phyloP scores from a whole-genome alignment of 305 asterid species.

The Andrographis paniculata region DNA sequence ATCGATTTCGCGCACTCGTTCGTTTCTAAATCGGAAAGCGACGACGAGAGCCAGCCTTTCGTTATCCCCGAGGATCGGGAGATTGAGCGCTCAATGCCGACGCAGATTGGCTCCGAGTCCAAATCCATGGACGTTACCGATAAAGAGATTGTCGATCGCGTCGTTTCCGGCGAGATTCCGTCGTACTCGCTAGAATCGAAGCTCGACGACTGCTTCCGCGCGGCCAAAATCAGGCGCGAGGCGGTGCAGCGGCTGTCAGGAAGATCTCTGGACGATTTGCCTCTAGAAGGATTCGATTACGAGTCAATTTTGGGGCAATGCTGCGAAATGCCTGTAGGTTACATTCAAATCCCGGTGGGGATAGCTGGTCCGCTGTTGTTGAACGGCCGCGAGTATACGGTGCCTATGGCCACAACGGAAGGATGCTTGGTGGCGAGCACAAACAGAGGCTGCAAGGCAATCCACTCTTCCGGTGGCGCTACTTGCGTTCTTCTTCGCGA shows the following conservation, averaged over 20 bases:
- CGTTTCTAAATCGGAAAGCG: constrained; percentile 6
- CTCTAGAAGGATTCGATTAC: neutral
- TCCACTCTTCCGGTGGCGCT: neutral
- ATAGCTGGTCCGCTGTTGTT: neutral
- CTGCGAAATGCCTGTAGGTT: neutral
- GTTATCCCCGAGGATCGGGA: neutral
- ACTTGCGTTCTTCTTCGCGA: neutral
- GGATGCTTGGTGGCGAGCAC: constrained; percentile 1
- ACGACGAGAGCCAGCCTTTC: constrained; percentile 5
- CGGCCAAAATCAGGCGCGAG: neutral
- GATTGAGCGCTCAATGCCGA: neutral
- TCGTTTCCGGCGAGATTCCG: neutral
- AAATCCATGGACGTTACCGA: neutral
- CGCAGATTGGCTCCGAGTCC: neutral
- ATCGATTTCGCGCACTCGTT: constrained; percentile 11
- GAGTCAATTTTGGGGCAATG: neutral
- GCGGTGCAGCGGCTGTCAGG: neutral
- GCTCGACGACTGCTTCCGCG: neutral
- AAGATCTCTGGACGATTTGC: neutral
- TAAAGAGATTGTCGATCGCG: neutral
- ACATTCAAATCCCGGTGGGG: neutral
- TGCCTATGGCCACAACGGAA: constrained; percentile 1
- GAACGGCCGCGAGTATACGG: neutral
- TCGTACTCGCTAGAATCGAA: neutral
- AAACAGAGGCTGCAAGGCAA: neutral